Base-by-base conservation (phyloP, 2,329 filamentous ascomycete genomes). In the Berkeleyomyces rouxiae region DNA sequence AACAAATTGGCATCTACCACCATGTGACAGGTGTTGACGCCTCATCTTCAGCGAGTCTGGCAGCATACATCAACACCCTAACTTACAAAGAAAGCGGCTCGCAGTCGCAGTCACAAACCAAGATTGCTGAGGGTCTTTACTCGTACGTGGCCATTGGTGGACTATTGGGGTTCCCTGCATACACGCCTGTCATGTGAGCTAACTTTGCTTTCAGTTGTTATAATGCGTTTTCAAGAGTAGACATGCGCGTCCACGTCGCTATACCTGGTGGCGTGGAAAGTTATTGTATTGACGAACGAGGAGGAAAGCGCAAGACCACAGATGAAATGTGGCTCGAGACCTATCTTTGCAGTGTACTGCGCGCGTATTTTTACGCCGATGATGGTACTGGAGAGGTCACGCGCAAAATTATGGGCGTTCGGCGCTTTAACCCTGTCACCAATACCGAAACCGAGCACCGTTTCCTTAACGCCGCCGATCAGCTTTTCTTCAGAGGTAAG, bases 371-470 rank as follows among this genome's bases (percentile, higher is more conserved):
- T 0, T 99, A 99, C 71, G 93, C 93, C 59, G 92, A 99, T 71
- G 88, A 96, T 72, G 92, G 92, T 53, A 93, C 88, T 62, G 92
- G 92, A 62, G 92, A 96, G 69, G 88, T 88, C 1, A 96, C 97
- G 71, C 88, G 93, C 73, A 95, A 93, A 76, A 96, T 99, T 65
- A 88, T 97, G 71, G 93, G 92, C n/a, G 90, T 97, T 59, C 82
- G 93, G 68, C 83, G 93, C 66, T 97, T 99, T 79, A 99, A 99
- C 71, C 93, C 93, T 0, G 89, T 99, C 65, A 96, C 90, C 58
- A 97, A 88, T 73, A 97, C 93, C n/a, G 93, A 99, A 73, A 90
- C 90, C 65, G 93, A 99, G 74, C 93, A 99, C 71, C 89, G 89
- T 67, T 99, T 99, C 72, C 78, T 99, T 49, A 88, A 95, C 70